Evolutionary conservation across 495 filamentous ascomycete genomes (phyloP).

Genomic region (Cryomyces minteri): DNA sequence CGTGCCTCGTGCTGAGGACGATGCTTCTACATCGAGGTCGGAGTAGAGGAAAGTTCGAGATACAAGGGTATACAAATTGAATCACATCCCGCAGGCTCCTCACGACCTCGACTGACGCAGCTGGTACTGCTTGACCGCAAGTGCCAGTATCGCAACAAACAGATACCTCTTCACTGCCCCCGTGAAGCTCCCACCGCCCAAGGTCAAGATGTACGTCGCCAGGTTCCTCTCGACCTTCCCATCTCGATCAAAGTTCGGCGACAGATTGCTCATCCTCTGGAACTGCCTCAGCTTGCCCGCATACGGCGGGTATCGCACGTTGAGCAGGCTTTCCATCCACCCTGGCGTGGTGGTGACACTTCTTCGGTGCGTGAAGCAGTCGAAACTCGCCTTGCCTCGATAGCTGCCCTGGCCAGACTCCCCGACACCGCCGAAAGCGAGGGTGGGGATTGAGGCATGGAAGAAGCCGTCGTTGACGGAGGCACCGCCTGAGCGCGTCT

Average conservation of each 20-base stretch:
- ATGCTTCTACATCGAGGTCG: too few relatives aligned
- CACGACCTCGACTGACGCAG: too few relatives aligned
- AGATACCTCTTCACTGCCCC: too few relatives aligned
- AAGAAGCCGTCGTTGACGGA: constrained; percentile 38
- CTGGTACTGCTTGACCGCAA: too few relatives aligned
- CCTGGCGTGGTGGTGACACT: constrained; percentile 53
- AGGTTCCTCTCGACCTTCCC: constrained; percentile 31
- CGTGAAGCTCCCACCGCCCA: too few relatives aligned
- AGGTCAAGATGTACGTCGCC: too few relatives aligned
- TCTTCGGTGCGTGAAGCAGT: constrained; percentile 64
- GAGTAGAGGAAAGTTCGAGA: too few relatives aligned
- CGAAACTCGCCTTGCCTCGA: constrained; percentile 67
- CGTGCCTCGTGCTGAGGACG: too few relatives aligned
- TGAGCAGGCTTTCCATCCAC: constrained; percentile 64
- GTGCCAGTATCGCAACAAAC: too few relatives aligned
- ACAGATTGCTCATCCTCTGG: constrained; percentile 32
- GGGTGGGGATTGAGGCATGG: constrained; percentile 55
- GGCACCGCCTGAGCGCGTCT: constrained; percentile 22
- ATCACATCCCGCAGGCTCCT: too few relatives aligned
- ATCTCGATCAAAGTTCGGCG: constrained; percentile 71
- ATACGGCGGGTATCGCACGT: constrained; percentile 70
- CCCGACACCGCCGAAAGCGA: constrained; percentile 85
- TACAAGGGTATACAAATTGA: too few relatives aligned
- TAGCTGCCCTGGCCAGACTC: constrained; percentile 70
- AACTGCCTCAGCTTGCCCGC: constrained; percentile 39